Conservation (phyloP, 2,329 filamentous ascomycete genomes). For the Colletotrichum horii region DNA sequence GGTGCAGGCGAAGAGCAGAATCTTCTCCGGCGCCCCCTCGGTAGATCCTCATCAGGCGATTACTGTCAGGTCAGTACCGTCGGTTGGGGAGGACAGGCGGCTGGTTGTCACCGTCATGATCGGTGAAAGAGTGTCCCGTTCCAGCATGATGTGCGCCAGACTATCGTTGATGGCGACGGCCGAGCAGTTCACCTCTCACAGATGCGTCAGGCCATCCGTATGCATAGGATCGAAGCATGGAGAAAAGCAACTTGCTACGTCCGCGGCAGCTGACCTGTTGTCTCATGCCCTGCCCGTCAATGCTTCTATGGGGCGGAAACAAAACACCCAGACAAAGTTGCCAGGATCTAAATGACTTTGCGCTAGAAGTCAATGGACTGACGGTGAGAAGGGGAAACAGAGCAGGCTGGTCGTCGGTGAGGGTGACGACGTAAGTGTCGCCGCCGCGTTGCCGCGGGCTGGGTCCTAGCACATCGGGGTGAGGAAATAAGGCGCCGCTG, state of each 20-base stretch:
- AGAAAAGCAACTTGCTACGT: neutral
- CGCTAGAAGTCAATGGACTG: neutral
- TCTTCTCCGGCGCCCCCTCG: neutral
- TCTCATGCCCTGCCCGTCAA: neutral
- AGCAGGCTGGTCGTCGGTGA: neutral
- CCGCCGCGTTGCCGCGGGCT: neutral
- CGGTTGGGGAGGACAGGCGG: neutral
- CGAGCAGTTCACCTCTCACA: neutral
- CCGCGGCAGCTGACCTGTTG: neutral
- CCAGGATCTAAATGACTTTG: neutral
- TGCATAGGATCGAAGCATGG: neutral
- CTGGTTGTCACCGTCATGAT: neutral
- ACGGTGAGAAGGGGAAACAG: neutral
- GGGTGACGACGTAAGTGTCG: neutral
- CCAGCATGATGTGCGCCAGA: neutral
- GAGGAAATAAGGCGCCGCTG: neutral
- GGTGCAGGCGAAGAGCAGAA: neutral
- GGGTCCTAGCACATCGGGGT: neutral
- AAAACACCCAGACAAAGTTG: neutral
- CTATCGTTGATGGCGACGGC: neutral
- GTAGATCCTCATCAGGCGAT: constrained; percentile 9
- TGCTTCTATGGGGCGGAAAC: neutral
- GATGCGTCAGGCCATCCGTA: neutral
- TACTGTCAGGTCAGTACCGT: neutral
- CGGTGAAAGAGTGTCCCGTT: neutral